Percentiles rank a stretch among this genome's conserved stretches.
Conservation (phyloP, 352 stramenopile genomes). For the Phytopythium chamaehyphon region DNA sequence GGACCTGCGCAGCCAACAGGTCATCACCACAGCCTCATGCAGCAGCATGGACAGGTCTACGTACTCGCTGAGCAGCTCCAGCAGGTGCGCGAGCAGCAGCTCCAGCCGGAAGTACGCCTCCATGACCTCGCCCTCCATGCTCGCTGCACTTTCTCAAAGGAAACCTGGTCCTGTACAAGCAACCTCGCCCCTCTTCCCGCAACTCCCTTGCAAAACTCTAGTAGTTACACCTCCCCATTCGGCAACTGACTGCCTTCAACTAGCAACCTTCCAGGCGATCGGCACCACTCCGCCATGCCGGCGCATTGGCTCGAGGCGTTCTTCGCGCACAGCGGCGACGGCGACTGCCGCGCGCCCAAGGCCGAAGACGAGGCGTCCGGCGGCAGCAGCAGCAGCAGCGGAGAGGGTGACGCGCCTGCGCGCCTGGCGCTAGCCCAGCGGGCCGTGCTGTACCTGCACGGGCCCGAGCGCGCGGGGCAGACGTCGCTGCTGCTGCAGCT, state of each 20-base stretch:
- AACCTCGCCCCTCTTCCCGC: neutral
- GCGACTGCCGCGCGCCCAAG: slow-evolving; percentile 8
- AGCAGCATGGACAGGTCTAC: neutral
- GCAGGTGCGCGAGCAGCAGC: slow-evolving; percentile 26
- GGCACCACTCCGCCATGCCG: slow-evolving; percentile 1
- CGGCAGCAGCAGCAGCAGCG: slow-evolving; percentile 1
- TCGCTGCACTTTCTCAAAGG: slow-evolving; percentile 2
- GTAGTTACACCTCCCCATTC: neutral
- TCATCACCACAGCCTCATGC: neutral
- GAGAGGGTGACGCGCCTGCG: neutral
- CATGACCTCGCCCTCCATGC: slow-evolving; percentile 4
- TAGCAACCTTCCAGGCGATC: neutral
- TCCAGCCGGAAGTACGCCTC: slow-evolving; percentile 31
- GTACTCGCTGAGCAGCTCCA: slow-evolving; percentile 21
- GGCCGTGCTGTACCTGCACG: slow-evolving; percentile 43
- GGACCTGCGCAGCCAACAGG: neutral
- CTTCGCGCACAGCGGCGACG: slow-evolving; percentile 48
- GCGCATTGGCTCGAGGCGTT: slow-evolving; percentile 47
- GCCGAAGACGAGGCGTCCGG: slow-evolving; percentile 9
- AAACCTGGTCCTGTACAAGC: neutral
- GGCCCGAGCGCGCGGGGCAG: slow-evolving; percentile 31
- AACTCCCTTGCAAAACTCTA: neutral
- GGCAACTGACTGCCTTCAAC: neutral
- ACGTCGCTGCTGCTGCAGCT: slow-evolving; percentile 66
- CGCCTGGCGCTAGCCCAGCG: slow-evolving; percentile 3